Evolutionary conservation across 2,329 filamentous ascomycete species (phyloP), one percentile per base, ranked within the genome.

Genomic region (Ophiocordyceps polyrhachis-furcata): DNA sequence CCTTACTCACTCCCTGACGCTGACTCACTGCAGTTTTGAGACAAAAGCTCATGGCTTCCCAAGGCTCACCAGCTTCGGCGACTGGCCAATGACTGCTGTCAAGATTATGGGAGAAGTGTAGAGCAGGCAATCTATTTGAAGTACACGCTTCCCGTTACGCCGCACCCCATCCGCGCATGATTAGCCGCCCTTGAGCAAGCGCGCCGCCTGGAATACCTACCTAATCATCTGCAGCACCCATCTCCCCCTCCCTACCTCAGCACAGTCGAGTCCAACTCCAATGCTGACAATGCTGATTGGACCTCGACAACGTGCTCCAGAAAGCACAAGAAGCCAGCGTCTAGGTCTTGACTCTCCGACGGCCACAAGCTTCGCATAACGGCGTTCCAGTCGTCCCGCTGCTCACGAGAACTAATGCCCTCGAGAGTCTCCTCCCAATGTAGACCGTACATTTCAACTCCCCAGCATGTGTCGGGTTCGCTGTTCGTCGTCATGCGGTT

Each of bases 21-120:
- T 41, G 11, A 41, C 13, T 23, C 2, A 11, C 2, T 45, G 25
- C 42, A 68, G 65, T 67, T 43, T 48, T 68, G 46, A 59, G 65
- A 48, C 62, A 65, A 50, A 68, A 68, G 52, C 59, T 64, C 37
- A 62, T 69, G 61, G 61, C 63, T 41, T 53, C 53, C 23, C 58
- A 60, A 46, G 55, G 47, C 12, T 52, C 55, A 7, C 35, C 5
- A 38, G 25, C 25, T 28, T 28, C 32, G 17, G 15, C 32, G 15
- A 19, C n/a, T 19, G 17, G 9, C 9, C 35, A 38, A 38, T 38
- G 35, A 38, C n/a, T 11, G 2, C 17, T 14, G 11, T 28, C 25
- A 6, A 11, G 25, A 11, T 5, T 7, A 28, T 11, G 25, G 25
- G 25, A 5, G 7, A 28, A 9, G 6, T 2, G 25, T 11, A 28